Percentiles rank a stretch among this genome's conserved stretches.
These are phyloP conservation scores for Rhododendron simsii DNA, from an alignment of 148 eudicot genomes.

Conservation along the genomic window DNA sequence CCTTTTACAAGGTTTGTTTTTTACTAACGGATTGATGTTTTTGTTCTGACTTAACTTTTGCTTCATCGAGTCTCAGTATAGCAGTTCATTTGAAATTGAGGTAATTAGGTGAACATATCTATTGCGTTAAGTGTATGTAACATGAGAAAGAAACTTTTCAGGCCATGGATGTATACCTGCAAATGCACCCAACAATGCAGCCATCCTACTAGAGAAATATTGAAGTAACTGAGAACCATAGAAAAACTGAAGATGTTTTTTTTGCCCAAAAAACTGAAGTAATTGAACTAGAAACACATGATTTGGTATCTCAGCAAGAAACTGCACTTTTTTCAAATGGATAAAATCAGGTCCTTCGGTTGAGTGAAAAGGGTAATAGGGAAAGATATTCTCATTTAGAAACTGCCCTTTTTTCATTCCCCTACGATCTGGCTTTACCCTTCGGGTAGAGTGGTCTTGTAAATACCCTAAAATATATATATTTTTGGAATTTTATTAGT, in stretches of 20 bases:
- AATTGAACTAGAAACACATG: neutral
- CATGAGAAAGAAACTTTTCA: neutral
- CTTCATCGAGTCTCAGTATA: neutral
- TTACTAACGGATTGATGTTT: neutral
- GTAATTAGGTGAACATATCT: neutral
- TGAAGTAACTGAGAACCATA: neutral
- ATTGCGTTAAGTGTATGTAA: neutral
- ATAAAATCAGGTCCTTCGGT: neutral
- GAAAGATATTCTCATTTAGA: neutral
- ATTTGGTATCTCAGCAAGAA: neutral
- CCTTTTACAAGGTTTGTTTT: slow-evolving; percentile 79
- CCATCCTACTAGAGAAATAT: neutral
- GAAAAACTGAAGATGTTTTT: neutral
- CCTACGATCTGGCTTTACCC: no score
- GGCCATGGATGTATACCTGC: neutral
- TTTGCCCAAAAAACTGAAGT: neutral
- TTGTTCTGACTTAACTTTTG: neutral
- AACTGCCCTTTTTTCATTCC: neutral
- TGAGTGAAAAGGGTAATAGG: neutral
- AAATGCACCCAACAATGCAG: neutral
- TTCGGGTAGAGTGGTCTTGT: no score
- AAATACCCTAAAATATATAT: no score
- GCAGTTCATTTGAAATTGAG: neutral
- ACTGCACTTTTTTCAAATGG: neutral
- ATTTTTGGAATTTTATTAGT: no score